phyloP scores from a whole-genome alignment of 805 yeast genomes.

The Kodamaea kakaduensis region DNA sequence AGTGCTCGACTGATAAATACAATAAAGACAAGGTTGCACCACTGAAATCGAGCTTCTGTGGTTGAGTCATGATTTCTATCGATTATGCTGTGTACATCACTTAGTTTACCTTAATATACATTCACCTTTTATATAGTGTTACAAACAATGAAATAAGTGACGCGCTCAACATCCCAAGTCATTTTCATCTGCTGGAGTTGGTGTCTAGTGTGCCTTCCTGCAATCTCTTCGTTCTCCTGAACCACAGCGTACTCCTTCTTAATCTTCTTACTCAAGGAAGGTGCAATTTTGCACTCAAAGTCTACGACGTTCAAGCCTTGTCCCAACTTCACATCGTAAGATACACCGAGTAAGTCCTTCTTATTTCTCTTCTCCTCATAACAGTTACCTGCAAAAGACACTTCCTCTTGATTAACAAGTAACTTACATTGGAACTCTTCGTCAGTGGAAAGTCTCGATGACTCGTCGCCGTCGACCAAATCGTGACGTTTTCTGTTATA shows the following conservation, averaged over 20 bases:
- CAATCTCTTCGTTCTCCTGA: conserved; percentile 24
- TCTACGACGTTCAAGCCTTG: conserved; percentile 38
- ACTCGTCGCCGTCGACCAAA: conserved; percentile 29
- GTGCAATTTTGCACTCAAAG: conserved; percentile 41
- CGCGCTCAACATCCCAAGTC: conserved; percentile 44
- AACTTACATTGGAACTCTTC: conserved; percentile 42
- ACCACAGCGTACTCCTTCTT: conserved; percentile 21
- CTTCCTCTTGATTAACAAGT: conserved; percentile 37
- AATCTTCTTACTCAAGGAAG: conserved; percentile 34
- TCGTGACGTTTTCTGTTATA: conserved; percentile 30
- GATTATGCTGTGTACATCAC: not conserved
- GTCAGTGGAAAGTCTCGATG: conserved; percentile 13
- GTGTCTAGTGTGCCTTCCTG: conserved; percentile 44
- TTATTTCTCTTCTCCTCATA: conserved; percentile 22
- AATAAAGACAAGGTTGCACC: too few relatives aligned
- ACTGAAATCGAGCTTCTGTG: too few relatives aligned
- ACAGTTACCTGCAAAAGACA: conserved; percentile 28
- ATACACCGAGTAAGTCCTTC: conserved; percentile 23
- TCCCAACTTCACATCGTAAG: conserved; percentile 37
- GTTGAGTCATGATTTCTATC: too few relatives aligned
- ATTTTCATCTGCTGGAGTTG: conserved; percentile 42
- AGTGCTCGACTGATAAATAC: too few relatives aligned
- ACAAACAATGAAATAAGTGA: conserved; percentile 32
- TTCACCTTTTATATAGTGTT: conserved; percentile 19
- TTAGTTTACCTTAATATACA: not conserved